Evolutionary conservation across 2,329 filamentous ascomycete genomes (phyloP).

Genomic region (Graphilbum sp.): DNA sequence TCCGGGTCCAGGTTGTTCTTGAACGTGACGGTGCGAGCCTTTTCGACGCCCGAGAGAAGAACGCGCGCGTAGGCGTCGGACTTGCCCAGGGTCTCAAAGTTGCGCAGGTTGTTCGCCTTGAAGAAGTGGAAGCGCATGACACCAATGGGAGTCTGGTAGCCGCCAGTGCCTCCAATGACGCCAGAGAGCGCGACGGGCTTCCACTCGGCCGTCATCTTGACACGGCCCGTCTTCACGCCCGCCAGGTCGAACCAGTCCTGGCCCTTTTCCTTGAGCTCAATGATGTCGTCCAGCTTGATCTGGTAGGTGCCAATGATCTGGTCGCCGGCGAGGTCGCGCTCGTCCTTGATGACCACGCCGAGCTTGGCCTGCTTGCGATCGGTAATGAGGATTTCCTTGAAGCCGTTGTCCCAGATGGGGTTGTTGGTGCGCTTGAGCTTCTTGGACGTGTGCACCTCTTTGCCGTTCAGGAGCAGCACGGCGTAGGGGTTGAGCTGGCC

Average conservation of each 20-base stretch:
- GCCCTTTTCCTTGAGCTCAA: constrained; percentile 79
- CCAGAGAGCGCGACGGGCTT: constrained; percentile 83
- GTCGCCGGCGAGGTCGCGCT: constrained; percentile 70
- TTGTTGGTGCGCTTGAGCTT: constrained; percentile 96
- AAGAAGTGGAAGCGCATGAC: constrained; percentile 91
- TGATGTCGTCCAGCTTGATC: constrained; percentile 86
- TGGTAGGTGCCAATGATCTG: constrained; percentile 83
- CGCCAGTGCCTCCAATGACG: constrained; percentile 58
- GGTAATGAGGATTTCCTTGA: constrained; percentile 88
- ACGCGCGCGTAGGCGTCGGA: constrained; percentile 91
- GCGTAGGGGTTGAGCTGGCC: constrained; percentile 87
- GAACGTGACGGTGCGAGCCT: constrained; percentile 85
- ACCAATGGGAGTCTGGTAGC: constrained; percentile 85
- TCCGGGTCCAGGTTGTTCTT: constrained; percentile 90
- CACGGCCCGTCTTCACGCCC: constrained; percentile 66
- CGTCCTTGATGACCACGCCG: constrained; percentile 87
- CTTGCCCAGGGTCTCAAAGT: constrained; percentile 89
- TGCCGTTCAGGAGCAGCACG: constrained; percentile 74
- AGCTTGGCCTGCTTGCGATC: constrained; percentile 82
- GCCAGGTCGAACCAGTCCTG: constrained; percentile 92
- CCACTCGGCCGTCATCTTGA: constrained; percentile 87
- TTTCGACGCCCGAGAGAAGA: constrained; percentile 76
- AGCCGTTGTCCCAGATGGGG: constrained; percentile 85
- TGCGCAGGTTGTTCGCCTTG: constrained; percentile 66
- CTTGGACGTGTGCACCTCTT: constrained; percentile 75